phyloP scores from a whole-genome alignment of 805 yeast genomes.

The Starmerella apicola region DNA sequence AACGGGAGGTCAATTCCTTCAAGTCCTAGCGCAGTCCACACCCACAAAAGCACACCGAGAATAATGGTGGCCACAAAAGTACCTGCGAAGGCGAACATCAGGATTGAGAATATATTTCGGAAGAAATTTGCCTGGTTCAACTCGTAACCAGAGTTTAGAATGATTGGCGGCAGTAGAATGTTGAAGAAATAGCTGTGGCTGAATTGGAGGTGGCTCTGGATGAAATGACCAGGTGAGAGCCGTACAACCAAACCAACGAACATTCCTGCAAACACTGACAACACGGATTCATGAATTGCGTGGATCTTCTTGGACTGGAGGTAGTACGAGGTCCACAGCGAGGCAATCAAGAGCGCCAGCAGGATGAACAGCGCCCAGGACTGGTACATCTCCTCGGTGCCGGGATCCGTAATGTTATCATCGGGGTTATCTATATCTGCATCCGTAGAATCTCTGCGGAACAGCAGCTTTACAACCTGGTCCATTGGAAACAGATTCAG shows the following conservation, averaged over 20 bases:
- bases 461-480: slow-evolving; percentile 4
- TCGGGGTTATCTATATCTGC: slow-evolving; percentile 29
- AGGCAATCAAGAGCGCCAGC: slow-evolving; percentile 64
- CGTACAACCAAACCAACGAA: slow-evolving; percentile 84
- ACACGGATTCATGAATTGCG: slow-evolving; percentile 94
- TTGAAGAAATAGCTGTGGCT: slow-evolving; percentile 91
- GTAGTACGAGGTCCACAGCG: slow-evolving; percentile 90
- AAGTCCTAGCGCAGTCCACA: slow-evolving; percentile 85
- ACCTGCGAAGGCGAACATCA: slow-evolving; percentile 94
- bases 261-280: slow-evolving; percentile 95
- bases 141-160: slow-evolving; percentile 91
- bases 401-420: slow-evolving; percentile 63
- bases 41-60: slow-evolving; percentile 69
- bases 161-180: slow-evolving; percentile 87
- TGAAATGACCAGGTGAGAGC: slow-evolving; percentile 88
- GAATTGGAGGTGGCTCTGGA: slow-evolving; percentile 92
- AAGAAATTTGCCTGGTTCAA: slow-evolving; percentile 92
- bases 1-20: slow-evolving; percentile 82
- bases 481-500: neutral
- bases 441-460: slow-evolving; percentile 28
- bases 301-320: slow-evolving; percentile 82
- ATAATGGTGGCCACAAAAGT: slow-evolving; percentile 87
- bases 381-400: slow-evolving; percentile 86
- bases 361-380: slow-evolving; percentile 95
- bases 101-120: slow-evolving; percentile 76